phyloP scores from a whole-genome alignment of 169 alveolate genomes.

The Cryptosporidium sp. region DNA sequence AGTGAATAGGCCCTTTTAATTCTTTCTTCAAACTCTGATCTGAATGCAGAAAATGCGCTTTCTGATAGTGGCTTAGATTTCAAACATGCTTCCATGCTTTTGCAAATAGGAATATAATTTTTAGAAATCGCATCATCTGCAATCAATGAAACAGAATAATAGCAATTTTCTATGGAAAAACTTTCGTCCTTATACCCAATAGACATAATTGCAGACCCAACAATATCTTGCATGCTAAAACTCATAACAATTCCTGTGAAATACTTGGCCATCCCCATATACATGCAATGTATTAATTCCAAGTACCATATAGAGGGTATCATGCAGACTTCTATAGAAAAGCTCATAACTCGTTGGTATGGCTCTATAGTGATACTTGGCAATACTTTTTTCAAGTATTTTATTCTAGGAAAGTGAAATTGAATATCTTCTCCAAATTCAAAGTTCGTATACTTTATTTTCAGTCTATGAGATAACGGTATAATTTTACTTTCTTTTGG shows the following conservation, averaged over 20 bases:
- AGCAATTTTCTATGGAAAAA: neutral
- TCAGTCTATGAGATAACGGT: neutral
- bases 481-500: neutral
- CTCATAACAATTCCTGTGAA: conserved; percentile 16
- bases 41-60: neutral
- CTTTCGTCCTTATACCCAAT: conserved; percentile 4
- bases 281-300: conserved; percentile 10
- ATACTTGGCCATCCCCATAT: neutral
- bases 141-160: neutral
- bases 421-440: neutral
- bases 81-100: neutral
- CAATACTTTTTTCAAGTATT: neutral
- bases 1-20: neutral
- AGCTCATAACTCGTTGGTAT: conserved; percentile 16
- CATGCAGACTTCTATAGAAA: conserved; percentile 12
- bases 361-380: conserved; percentile 5
- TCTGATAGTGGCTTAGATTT: neutral
- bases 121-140: neutral
- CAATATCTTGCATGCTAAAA: neutral
- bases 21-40: neutral
- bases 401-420: neutral
- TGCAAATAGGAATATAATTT: neutral
- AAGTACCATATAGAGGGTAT: neutral
- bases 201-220: conserved; percentile 19
- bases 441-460: neutral